A percentile compares a stretch with the other conserved stretches of the same genome.
Conservation (phyloP, 2,329 filamentous ascomycete genomes). For the Pestalotiopsis sp. region DNA sequence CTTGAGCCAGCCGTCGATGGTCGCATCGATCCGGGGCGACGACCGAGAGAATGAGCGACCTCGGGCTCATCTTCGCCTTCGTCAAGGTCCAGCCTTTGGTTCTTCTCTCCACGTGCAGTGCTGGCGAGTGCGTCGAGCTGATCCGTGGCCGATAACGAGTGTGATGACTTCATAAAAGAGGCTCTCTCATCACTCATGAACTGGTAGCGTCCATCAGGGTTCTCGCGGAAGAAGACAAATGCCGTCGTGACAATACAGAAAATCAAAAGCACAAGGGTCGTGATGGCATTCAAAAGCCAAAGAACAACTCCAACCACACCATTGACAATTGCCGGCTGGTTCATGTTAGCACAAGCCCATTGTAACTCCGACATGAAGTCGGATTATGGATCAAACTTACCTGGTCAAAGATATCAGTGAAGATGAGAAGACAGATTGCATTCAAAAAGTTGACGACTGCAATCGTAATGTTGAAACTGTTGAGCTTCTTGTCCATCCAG, state of each 20-base stretch:
- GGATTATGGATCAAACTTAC: background rate
- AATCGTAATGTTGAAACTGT: slow-evolving; percentile 94
- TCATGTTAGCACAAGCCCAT: slow-evolving; percentile 29
- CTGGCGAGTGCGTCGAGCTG: slow-evolving; percentile 89
- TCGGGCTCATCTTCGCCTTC: slow-evolving; percentile 70
- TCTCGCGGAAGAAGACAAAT: slow-evolving; percentile 83
- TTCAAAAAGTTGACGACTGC: slow-evolving; percentile 89
- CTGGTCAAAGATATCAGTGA: slow-evolving; percentile 74
- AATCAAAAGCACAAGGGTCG: slow-evolving; percentile 79
- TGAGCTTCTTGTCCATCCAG: slow-evolving; percentile 99
- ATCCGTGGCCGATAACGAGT: slow-evolving; percentile 74
- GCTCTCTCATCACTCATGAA: slow-evolving; percentile 95
- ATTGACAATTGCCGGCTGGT: slow-evolving; percentile 79
- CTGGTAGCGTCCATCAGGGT: slow-evolving; percentile 92
- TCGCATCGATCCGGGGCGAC: slow-evolving; percentile 40
- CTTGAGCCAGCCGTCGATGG: slow-evolving; percentile 22
- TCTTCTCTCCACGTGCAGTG: slow-evolving; percentile 83
- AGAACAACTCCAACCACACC: slow-evolving; percentile 89
- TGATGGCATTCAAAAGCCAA: slow-evolving; percentile 84
- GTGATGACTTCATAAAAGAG: slow-evolving; percentile 96
- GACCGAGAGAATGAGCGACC: slow-evolving; percentile 59
- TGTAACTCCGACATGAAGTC: background rate
- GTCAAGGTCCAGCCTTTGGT: slow-evolving; percentile 63
- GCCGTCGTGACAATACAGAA: slow-evolving; percentile 77
- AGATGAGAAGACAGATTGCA: slow-evolving; percentile 85